A percentile compares a stretch with the other conserved stretches of the same genome.
Evolutionary conservation across 495 filamentous ascomycete genomes (phyloP).

Genomic region (Thozetella sp.): DNA sequence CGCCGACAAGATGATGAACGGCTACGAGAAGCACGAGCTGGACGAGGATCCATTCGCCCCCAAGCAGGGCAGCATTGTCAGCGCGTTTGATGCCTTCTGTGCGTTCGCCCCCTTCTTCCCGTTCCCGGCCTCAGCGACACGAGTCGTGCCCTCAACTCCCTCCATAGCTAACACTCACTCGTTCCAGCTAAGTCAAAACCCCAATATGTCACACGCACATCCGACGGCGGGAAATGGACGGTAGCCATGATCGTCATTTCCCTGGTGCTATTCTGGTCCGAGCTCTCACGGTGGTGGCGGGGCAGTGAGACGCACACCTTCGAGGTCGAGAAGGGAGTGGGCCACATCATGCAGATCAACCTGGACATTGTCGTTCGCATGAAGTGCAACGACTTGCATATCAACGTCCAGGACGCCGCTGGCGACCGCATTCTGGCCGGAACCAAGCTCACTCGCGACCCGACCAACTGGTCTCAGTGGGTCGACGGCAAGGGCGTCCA

Average conservation of each 20-base stretch:
- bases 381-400: constrained; percentile 82
- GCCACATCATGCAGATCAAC: constrained; percentile 89
- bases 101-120: constrained; percentile 34
- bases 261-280: constrained; percentile 70
- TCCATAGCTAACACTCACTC: constrained; percentile 23
- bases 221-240: constrained; percentile 92
- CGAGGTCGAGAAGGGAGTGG: constrained; percentile 89
- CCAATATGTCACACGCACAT: constrained; percentile 81
- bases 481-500: constrained; percentile 72
- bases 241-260: constrained; percentile 75
- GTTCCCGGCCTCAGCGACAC: not conserved
- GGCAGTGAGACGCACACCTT: constrained; percentile 88
- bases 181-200: constrained; percentile 87
- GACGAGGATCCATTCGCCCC: constrained; percentile 80
- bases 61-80: constrained; percentile 66
- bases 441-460: constrained; percentile 69
- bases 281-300: constrained; percentile 79
- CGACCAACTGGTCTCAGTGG: constrained; percentile 82
- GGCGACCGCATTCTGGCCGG: constrained; percentile 90
- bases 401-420: constrained; percentile 97
- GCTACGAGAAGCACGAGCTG: constrained; percentile 67
- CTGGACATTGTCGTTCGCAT: constrained; percentile 92
- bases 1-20: constrained; percentile 44
- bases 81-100: constrained; percentile 98
- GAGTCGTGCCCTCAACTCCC: not conserved